These are phyloP conservation scores for Boletus edulis DNA, from an alignment of 768 basidiomycete genomes.

Conservation along the genomic window DNA sequence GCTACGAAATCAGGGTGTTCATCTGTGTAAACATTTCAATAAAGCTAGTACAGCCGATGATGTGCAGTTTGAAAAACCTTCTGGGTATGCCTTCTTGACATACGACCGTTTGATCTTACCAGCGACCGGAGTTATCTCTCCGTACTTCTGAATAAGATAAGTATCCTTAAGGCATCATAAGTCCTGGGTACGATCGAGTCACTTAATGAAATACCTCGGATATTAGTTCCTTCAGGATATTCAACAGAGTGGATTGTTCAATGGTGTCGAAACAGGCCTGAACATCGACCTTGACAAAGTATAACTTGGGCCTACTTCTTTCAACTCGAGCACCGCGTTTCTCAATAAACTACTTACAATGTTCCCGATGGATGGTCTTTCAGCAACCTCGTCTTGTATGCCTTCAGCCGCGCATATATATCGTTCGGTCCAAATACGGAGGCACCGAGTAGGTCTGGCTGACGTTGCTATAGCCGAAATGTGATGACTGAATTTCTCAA, in stretches of 20 bases:
- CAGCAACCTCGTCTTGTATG: constrained; percentile 57
- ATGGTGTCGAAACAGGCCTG: constrained; percentile 97
- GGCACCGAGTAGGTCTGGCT: constrained; percentile 66
- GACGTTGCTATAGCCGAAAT: constrained; percentile 46
- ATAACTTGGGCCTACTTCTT: constrained; percentile 70
- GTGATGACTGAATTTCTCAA: neutral
- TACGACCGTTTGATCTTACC: constrained; percentile 58
- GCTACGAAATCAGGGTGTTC: constrained; percentile 74
- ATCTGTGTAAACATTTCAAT: constrained; percentile 40
- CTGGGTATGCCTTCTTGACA: constrained; percentile 61
- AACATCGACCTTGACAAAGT: constrained; percentile 97
- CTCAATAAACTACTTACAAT: constrained; percentile 44
- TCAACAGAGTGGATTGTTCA: constrained; percentile 79
- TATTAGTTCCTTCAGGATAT: constrained; percentile 70
- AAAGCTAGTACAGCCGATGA: neutral
- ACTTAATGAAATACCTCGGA: constrained; percentile 51
- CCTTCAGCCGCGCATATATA: constrained; percentile 70
- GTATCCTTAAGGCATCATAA: constrained; percentile 46
- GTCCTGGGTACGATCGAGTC: neutral
- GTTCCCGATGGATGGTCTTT: constrained; percentile 37
- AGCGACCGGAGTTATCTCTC: constrained; percentile 55
- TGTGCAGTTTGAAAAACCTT: constrained; percentile 42
- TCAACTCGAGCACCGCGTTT: neutral
- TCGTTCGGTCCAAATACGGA: constrained; percentile 84
- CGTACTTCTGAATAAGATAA: constrained; percentile 71